Base-by-base conservation (phyloP, 345 rosid species). In the Excoecaria cochinchinensis region DNA sequence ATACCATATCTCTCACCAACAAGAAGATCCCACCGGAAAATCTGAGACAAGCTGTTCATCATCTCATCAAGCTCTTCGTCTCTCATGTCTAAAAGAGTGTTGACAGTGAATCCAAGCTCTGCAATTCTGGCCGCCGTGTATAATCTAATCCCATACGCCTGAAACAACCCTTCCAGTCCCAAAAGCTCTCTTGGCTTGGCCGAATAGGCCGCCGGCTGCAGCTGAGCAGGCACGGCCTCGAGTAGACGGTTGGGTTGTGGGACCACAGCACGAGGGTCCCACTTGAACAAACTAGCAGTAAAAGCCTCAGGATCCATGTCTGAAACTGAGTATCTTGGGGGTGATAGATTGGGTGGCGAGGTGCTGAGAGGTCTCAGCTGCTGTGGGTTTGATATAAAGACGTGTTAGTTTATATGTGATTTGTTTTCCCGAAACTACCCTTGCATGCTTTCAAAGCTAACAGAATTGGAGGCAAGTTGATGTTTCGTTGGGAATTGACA, bases 51-150 rank as follows among this genome's bases (percentile, higher is more conserved):
- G 72, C 94, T 93, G 83, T 90, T 93, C 97, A 95, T 95, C 99
- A 95, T 95, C 74, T 95, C 99, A 5, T 95, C 99, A 5, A 95
- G 86, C 89, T 95, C 99, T 77, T 91, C 99, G 36, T 95, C 99
- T 72, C 74, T 91, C 99, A 95, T 95, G 70, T 88, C 89, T 72
- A 95, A 70, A 3, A 95, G 91, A n/a, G 99, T 95, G 76, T 86
- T 95, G 48, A 86, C 97, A 13, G 99, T 95, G 79, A 95, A 95
- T 46, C 99, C 99, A 52, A 95, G 81, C 87, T 95, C 99, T 0
- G 98, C 95, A 72, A 95, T 93, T 83, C 89, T 95, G 24, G 94
- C 89, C 16, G 94, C 92, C 47, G 99, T 95, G 84, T 84, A 87
- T 77, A 89, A 90, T 68, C 99, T 81, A 44, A 95, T 82, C 5